phyloP scores from a whole-genome alignment of 768 basidiomycete species.

The Suillus plorans region DNA sequence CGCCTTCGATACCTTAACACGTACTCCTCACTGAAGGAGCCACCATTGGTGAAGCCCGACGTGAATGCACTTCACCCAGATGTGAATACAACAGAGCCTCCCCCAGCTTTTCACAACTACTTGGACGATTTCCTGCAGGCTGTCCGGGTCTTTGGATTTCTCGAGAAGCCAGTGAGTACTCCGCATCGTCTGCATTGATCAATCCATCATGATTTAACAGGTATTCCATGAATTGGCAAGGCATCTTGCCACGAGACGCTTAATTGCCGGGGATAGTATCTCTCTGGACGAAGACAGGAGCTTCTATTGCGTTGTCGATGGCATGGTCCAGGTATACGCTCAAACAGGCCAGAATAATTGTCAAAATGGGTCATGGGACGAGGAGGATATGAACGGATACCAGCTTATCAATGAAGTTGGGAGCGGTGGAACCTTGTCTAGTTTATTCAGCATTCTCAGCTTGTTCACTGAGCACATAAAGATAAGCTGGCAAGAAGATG shows the following conservation, averaged over 20 bases:
- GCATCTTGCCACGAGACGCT: constrained; percentile 91
- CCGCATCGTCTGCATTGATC: not conserved
- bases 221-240: constrained; percentile 97
- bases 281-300: constrained; percentile 89
- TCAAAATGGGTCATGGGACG: constrained; percentile 66
- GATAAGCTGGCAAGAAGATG: constrained; percentile 86
- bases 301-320: constrained; percentile 98
- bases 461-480: constrained; percentile 95
- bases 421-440: constrained; percentile 92
- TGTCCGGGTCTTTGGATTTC: constrained; percentile 94
- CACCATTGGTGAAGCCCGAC: constrained; percentile 78
- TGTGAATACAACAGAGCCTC: constrained; percentile 72
- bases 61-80: constrained; percentile 90
- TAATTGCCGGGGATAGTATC: constrained; percentile 94
- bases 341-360: constrained; percentile 56
- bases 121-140: constrained; percentile 97
- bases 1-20: constrained; percentile 78
- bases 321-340: constrained; percentile 93
- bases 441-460: constrained; percentile 93
- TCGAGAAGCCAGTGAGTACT: constrained; percentile 84
- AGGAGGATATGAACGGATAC: constrained; percentile 92
- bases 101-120: constrained; percentile 89
- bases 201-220: constrained; percentile 34
- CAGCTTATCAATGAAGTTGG: constrained; percentile 96
- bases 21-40: constrained; percentile 76